Conservation (phyloP, 495 filamentous ascomycete species). For the Penicillium lividum region DNA sequence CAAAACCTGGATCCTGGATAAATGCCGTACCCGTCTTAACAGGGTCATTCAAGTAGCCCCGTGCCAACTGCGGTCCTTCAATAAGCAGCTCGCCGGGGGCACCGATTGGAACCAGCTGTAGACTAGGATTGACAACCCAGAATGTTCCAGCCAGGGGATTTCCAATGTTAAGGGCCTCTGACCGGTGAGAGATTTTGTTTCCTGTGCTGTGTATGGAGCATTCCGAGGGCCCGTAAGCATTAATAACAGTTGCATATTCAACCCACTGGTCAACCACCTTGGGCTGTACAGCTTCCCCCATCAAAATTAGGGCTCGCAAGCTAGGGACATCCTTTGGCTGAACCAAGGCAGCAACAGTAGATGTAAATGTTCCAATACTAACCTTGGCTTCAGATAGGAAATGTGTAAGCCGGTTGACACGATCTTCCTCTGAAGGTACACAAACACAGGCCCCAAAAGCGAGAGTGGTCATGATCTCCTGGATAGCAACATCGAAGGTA, state of each 20-base stretch:
- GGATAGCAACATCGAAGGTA: conserved; percentile 41
- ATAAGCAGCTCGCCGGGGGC: too few relatives aligned
- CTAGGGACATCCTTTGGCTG: background rate
- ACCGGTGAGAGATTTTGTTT: too few relatives aligned
- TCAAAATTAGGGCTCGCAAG: background rate
- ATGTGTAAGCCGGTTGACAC: background rate
- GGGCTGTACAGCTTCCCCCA: background rate
- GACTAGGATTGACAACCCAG: too few relatives aligned
- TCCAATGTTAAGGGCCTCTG: too few relatives aligned
- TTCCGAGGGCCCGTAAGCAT: background rate
- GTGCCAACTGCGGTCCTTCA: too few relatives aligned
- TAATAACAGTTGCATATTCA: background rate
- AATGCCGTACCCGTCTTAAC: too few relatives aligned
- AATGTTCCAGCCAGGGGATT: too few relatives aligned
- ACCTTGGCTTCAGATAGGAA: background rate
- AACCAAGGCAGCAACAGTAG: background rate
- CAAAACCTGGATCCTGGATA: too few relatives aligned
- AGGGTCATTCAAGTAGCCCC: too few relatives aligned
- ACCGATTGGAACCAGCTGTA: too few relatives aligned
- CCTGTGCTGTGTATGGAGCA: too few relatives aligned
- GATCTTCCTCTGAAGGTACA: conserved; percentile 26
- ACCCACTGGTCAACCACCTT: background rate
- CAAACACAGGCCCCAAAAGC: conserved; percentile 40
- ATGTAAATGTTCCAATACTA: background rate
- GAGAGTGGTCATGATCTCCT: conserved; percentile 42